phyloP scores from a whole-genome alignment of 768 basidiomycete genomes.

The Tulasnella sp. region DNA sequence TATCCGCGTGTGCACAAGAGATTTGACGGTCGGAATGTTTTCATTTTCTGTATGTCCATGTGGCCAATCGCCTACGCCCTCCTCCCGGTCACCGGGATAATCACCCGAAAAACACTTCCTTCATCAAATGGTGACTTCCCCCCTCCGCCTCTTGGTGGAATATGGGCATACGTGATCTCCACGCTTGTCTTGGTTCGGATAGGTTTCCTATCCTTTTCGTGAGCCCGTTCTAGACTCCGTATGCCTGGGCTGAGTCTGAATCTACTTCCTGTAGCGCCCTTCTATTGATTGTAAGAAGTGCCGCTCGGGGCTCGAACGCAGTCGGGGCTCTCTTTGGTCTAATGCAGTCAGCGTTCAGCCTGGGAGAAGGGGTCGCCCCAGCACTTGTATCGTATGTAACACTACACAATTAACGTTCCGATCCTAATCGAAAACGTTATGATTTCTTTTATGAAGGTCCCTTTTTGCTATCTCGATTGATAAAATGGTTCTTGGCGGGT shows the following conservation, averaged over 20 bases:
- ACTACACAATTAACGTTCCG: background rate
- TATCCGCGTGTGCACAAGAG: constrained; percentile 32
- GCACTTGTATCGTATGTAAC: constrained; percentile 16
- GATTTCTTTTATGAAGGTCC: background rate
- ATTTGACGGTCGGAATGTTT: constrained; percentile 27
- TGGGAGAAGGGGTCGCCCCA: constrained; percentile 20
- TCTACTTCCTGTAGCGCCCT: background rate
- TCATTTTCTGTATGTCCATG: constrained; percentile 29
- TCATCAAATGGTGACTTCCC: background rate
- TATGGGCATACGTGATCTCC: constrained; percentile 24
- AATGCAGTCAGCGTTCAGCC: background rate
- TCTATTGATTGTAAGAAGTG: background rate
- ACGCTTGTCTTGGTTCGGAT: constrained; percentile 4
- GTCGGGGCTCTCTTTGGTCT: constrained; percentile 23
- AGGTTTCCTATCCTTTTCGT: constrained; percentile 19
- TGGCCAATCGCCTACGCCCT: constrained; percentile 31
- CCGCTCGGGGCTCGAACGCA: background rate
- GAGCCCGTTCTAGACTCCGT: background rate
- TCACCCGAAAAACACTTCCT: constrained; percentile 19
- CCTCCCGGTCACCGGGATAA: constrained; percentile 27
- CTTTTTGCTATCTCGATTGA: constrained; percentile 21
- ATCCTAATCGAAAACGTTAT: background rate
- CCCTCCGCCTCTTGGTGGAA: constrained; percentile 5
- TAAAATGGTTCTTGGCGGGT: constrained; percentile 9
- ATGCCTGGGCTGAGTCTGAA: background rate